phyloP scores from a whole-genome alignment of 805 yeast genomes.

The Cyberlindnera samutprakarnensis region DNA sequence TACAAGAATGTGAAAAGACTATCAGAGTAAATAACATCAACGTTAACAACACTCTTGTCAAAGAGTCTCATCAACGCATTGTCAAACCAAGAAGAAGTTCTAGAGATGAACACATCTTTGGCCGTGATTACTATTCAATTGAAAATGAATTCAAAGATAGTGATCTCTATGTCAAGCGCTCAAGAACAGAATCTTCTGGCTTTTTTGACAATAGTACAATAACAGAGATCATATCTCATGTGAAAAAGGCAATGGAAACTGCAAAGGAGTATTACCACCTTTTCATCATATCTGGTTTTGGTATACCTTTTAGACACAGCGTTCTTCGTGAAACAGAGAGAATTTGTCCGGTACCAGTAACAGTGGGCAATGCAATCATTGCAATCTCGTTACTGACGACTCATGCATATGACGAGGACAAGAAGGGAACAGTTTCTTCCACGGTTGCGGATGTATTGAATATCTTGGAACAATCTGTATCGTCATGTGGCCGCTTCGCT shows the following conservation, averaged over 20 bases:
- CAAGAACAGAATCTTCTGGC: conserved; percentile 4
- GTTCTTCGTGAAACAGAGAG: conserved; percentile 44
- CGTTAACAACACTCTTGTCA: conserved; percentile 21
- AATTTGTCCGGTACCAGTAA: conserved; percentile 54
- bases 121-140: conserved; percentile 23
- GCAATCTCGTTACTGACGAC: conserved; percentile 50
- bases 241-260: conserved; percentile 4
- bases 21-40: conserved; percentile 41
- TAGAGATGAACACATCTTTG: conserved; percentile 25
- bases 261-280: conserved; percentile 10
- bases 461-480: conserved; percentile 51
- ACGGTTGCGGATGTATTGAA: conserved; percentile 54
- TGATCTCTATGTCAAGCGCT: conserved; percentile 7
- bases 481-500: conserved; percentile 42
- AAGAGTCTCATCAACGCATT: conserved; percentile 1
- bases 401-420: conserved; percentile 60
- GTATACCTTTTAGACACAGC: conserved; percentile 24
- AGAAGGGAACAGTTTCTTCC: conserved; percentile 42
- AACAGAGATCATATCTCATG: conserved; percentile 6
- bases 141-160: conserved; percentile 10
- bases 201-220: conserved; percentile 17
- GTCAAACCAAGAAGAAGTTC: conserved; percentile 14
- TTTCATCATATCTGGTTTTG: conserved; percentile 21
- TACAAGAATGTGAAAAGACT: conserved; percentile 52
- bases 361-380: conserved; percentile 59